Evolutionary conservation across 163 green algal species (phyloP).

Genomic region (Prototheca cutis): DNA sequence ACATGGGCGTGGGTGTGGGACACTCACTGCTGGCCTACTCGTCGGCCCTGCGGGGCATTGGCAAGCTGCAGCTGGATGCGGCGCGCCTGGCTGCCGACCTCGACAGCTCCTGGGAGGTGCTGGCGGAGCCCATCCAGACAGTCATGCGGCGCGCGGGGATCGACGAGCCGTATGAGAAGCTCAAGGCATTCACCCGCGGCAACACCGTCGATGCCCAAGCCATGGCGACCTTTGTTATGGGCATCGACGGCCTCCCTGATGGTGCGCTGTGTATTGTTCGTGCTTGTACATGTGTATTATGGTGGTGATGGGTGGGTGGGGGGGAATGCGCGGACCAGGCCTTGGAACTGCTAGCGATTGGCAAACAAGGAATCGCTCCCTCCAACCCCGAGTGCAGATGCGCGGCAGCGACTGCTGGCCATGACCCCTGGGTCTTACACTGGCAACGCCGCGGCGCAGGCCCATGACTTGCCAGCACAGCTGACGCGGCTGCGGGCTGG

Average conservation of each 20-base stretch:
- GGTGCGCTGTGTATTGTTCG: not conserved
- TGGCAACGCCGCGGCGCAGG: constrained; percentile 77
- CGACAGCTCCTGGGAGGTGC: constrained; percentile 83
- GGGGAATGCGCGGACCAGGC: not conserved
- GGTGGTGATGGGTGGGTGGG: not conserved
- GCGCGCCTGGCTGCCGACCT: constrained; percentile 68
- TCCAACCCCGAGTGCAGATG: constrained; percentile 8
- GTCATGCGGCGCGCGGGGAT: constrained; percentile 84
- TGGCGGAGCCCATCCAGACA: constrained; percentile 97
- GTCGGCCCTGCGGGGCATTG: constrained; percentile 58
- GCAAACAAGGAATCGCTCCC: not conserved
- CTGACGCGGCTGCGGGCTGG: too few relatives aligned
- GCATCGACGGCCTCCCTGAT: constrained; percentile 58
- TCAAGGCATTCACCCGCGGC: constrained; percentile 94
- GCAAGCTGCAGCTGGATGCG: constrained; percentile 47
- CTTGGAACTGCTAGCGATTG: not conserved
- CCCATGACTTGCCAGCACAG: constrained; percentile 18
- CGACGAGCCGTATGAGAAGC: constrained; percentile 94
- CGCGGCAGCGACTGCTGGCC: constrained; percentile 46
- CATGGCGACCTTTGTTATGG: constrained; percentile 65
- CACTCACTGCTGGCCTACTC: constrained; percentile 88
- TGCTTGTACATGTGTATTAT: not conserved
- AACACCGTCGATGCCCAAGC: constrained; percentile 56
- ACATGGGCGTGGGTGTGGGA: constrained; percentile 89
- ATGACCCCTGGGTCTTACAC: constrained; percentile 81